Conservation (phyloP, 129 eudicot species). For the Pseudognaphalium luteoalbum region DNA sequence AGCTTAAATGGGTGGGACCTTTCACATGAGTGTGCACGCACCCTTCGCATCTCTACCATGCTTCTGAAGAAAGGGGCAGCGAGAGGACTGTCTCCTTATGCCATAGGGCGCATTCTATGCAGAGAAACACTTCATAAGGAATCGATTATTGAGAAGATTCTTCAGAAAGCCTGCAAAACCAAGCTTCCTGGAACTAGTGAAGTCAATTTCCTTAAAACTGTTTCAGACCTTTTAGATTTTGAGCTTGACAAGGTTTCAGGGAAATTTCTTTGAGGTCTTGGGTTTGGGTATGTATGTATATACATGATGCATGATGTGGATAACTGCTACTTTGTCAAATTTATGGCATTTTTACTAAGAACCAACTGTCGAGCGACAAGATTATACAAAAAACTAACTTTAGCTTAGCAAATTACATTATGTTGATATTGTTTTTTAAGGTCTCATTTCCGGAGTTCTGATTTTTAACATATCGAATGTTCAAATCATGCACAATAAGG, state of each 20-base stretch:
- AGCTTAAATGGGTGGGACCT: slow-evolving; percentile 59
- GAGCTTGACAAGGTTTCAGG: slow-evolving; percentile 39
- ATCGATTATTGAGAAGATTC: slow-evolving; percentile 58
- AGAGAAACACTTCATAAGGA: slow-evolving; percentile 58
- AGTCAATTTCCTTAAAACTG: slow-evolving; percentile 45
- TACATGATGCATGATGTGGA: slow-evolving; percentile 25
- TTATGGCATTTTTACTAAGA: slow-evolving; percentile 21
- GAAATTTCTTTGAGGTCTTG: slow-evolving; percentile 25
- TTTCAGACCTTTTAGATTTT: slow-evolving; percentile 51
- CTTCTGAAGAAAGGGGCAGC: slow-evolving; percentile 63
- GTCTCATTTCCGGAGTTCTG: background rate
- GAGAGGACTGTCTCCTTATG: slow-evolving; percentile 55
- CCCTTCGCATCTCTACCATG: slow-evolving; percentile 65
- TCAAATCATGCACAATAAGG: background rate
- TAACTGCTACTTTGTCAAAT: slow-evolving; percentile 14
- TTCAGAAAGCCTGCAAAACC: slow-evolving; percentile 43
- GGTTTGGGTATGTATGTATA: slow-evolving; percentile 23
- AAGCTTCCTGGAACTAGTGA: slow-evolving; percentile 57
- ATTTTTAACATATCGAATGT: background rate
- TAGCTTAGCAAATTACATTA: background rate
- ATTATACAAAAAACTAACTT: slow-evolving; percentile 11
- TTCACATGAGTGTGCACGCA: slow-evolving; percentile 50
- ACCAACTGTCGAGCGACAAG: background rate
- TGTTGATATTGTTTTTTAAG: background rate
- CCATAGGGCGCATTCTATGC: slow-evolving; percentile 59